These are phyloP conservation scores for Gynochthodes officinalis DNA, from an alignment of 257 asterid genomes.

Conservation along the genomic window DNA sequence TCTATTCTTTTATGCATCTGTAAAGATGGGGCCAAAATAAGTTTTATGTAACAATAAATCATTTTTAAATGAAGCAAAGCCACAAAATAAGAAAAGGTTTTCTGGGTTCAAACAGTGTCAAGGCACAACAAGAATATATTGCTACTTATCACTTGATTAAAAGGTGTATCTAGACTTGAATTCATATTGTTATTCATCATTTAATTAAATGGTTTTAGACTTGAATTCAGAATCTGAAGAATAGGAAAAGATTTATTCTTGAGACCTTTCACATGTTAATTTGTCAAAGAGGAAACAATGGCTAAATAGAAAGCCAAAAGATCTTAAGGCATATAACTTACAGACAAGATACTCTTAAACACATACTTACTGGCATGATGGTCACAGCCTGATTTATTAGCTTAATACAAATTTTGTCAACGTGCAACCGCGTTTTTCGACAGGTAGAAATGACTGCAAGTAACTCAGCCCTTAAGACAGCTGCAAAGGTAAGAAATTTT, in stretches of 20 bases:
- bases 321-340: not conserved
- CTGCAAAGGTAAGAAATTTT: slow-evolving; percentile 29
- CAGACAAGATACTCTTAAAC: not conserved
- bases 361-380: slow-evolving; percentile 60
- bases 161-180: not conserved
- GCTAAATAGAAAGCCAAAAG: not conserved
- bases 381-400: slow-evolving; percentile 55
- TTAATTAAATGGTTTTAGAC: not conserved
- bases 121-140: not conserved
- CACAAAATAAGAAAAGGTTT: not conserved
- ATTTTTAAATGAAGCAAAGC: not conserved
- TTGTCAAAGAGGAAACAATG: not conserved
- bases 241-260: not conserved
- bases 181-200: not conserved
- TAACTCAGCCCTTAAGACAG: slow-evolving; percentile 63
- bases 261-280: not conserved
- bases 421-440: slow-evolving; percentile 63
- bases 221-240: not conserved
- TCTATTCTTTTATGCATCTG: not conserved
- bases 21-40: not conserved
- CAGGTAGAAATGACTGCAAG: slow-evolving; percentile 67
- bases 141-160: not conserved
- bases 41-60: not conserved
- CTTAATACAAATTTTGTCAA: slow-evolving; percentile 48
- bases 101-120: not conserved